Evolutionary conservation across 306 rosid species (phyloP), one percentile per base, ranked within the genome.

Genomic region (Prunus kanzakura): DNA sequence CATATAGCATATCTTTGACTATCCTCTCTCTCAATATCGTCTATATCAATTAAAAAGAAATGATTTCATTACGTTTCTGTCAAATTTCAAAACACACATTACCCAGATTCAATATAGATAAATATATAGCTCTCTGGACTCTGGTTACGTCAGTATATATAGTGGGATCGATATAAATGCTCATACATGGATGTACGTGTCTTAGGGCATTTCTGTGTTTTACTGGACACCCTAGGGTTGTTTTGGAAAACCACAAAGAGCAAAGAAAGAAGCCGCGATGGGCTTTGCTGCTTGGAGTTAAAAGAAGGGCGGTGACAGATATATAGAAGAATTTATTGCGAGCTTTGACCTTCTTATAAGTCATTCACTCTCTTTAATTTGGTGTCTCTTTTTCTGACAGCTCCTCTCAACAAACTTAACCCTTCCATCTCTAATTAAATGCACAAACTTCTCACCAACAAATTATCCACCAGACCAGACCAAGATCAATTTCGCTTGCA

Each of bases 381-480:
- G 67, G 51, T 15, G 51, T 16, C 43, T 64, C 15, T 19, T 10
- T 50, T 11, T 41, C 38, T 23, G 69, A 56, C 74, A 69, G 1
- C 38, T 69, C 64, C 80, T 56, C 58, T 77, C 86, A 89, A 79
- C 87, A 35, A 79, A 79, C 81, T 25, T 62, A 54, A 74, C 82
- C 73, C 30, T 76, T 56, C 20, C 27, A 35, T 32, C 74, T 56
- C 30, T 47, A 43, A 30, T 47, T 74, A 73, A 80, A 50, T 80
- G 72, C 71, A 11, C 79, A 30, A 29, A 74, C 41, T 64, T 74
- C 47, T 73, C 43, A 74, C 70, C 83, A 41, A 74, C 8, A 11
- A 74, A 32, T 32, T 57, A 49, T 32, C 66, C 76, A 68, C 64
- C 76, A 32, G 11, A 47, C 32, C 38, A 12, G 19, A 23, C 9